A percentile compares a stretch with the other conserved stretches of the same genome.
Evolutionary conservation across 352 stramenopile genomes (phyloP).

Genomic region (Pythium aristosporum): DNA sequence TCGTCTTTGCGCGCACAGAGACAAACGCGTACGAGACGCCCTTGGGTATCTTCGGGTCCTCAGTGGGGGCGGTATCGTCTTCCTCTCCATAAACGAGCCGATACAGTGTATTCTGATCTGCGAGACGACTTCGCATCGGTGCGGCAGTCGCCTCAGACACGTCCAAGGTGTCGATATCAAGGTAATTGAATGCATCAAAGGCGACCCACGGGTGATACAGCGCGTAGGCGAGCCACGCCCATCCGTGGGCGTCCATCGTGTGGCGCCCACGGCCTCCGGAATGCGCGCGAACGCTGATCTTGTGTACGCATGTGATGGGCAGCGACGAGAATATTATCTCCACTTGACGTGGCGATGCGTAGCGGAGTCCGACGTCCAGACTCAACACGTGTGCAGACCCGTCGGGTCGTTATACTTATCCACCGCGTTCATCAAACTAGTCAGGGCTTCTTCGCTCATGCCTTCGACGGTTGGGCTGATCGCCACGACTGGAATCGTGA

Average conservation of each 20-base stretch:
- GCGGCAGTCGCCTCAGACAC: not conserved
- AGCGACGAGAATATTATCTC: not conserved
- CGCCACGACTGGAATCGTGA: not conserved
- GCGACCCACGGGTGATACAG: not conserved
- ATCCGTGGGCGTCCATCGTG: not conserved
- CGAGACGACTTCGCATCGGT: not conserved
- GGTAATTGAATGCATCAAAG: not conserved
- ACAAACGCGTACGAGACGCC: not conserved
- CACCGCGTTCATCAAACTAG: not conserved
- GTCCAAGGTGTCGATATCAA: not conserved
- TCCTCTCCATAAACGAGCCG: not conserved
- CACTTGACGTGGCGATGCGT: not conserved
- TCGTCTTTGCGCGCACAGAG: not conserved
- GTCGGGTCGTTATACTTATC: not conserved
- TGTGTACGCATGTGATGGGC: not conserved
- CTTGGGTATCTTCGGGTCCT: not conserved
- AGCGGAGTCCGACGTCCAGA: not conserved
- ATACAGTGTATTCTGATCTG: not conserved
- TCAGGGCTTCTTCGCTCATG: not conserved
- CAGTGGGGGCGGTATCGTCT: not conserved
- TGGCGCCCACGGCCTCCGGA: not conserved
- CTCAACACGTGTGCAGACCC: not conserved
- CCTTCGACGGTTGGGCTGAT: not conserved
- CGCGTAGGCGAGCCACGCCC: constrained; percentile 1
- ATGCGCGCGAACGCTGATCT: not conserved